Base-by-base conservation (phyloP, 1,284 basidiomycete species). In the Vanrija pseudolonga region DNA sequence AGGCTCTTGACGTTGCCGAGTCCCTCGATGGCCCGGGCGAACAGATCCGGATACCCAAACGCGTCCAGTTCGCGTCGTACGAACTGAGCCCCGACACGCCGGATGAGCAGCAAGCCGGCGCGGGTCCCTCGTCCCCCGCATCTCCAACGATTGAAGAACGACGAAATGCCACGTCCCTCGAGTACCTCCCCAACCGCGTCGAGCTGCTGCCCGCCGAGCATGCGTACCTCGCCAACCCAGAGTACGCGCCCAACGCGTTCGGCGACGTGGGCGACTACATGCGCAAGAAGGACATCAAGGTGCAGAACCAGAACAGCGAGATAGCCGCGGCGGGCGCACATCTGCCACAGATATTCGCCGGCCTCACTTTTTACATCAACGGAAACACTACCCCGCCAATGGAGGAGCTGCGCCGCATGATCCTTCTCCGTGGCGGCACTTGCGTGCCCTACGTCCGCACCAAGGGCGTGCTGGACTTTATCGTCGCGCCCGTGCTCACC, bases 371-470 rank as follows among this genome's bases (percentile, higher is more conserved):
- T 55, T 90, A 94, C 73, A 92, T 94, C 70, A 97, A 96, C 68
- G 94, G 94, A 0, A 89, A 85, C 78, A 96, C 92, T 1, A 80
- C 83, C 24, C 93, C 94, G 6, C 90, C 92, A 4, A 84, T 92
- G 50, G 88, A 91, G 67, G 89, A 90, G 48, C 77, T 98, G 1
- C 82, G 90, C 4, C 80, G 85, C 60, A 78, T 97, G 51, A 86
- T 98, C 38, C 76, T 95, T 3, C 79, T 85, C 52, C 83, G 95
- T 63, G 95, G 93, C 7, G 94, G 93, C 3, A 77, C 82, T 15
- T 91, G 87, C 57, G 85, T 90, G 52, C 84, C 92, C 1, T 64
- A 63, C 2, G 51, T 75, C 20, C 38, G 66, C 23, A 67, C 56
- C 53, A 73, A 73, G 48, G 60, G 64, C 6, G 62, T 62, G 50